Base-by-base conservation (phyloP, 1,139 yeast genomes). In the Sporopachydermia cereana region DNA sequence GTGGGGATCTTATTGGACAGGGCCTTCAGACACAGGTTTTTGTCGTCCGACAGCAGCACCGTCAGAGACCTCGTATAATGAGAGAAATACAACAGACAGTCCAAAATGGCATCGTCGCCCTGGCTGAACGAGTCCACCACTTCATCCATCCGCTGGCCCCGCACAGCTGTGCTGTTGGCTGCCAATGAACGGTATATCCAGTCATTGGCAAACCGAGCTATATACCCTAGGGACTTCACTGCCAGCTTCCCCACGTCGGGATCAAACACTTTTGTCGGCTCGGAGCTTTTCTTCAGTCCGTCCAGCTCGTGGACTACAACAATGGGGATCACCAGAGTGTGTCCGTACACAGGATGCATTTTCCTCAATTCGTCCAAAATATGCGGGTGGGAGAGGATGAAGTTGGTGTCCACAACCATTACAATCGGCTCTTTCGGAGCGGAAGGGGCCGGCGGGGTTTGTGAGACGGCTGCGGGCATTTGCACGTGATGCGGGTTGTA, bases 61-160 rank as follows among this genome's bases (percentile, higher is more conserved):
- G 81, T 81, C 44, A 85, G 64, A 41, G 70, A 65, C 17, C 57
- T 49, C 14, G 69, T 58, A 21, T 55, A 52, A 23, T 58, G 60
- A 50, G 73, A 69, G 49, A 79, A 78, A 56, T 72, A 88, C 24
- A 82, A 55, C 54, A 95, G 83, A 57, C 96, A 86, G 60, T 89
- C 96, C 31, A 88, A 61, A 49, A 89, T 88, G 0, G 95, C 73
- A 54, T 88, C 95, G 58, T 89, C 97, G 47, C 84, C 81, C 0
- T 49, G 50, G 1, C 77, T 59, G 3, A 57, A 45, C 44, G 54
- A 51, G 49, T 64, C 76, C 54, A 79, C 47, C 36, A 67, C 62
- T 55, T 88, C 85, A 24, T 66, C 63, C 31, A 72, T 47, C 51
- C 71, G 75, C 57, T 89, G 96, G 0, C 88, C 95, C 42, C 71